Base-by-base conservation (phyloP, 345 rosid genomes). In the Sisymbrium irio region DNA sequence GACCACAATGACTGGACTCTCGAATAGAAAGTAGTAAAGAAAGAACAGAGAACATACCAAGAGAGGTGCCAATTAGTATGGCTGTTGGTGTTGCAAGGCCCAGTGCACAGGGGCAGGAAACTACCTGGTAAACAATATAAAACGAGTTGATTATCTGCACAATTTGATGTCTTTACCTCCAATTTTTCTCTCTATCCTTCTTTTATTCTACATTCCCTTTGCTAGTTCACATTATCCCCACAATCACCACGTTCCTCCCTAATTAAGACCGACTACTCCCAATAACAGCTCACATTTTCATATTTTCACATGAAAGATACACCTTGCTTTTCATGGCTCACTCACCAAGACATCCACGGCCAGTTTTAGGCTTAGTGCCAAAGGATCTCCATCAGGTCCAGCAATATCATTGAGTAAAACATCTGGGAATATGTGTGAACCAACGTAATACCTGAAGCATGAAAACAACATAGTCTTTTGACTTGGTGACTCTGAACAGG, bases 41-140 rank as follows among this genome's bases (percentile, higher is more conserved):
- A 72, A 30, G 62, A 61, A 42, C 25, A 58, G 61, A 18, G 66
- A 37, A 32, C 63, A 41, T 89, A 94, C 97, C 97, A 79, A 91
- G 96, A 65, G 93, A 94, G 45, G 97, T 94, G 86, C 98, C 98
- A 56, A 94, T 95, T 70, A 94, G 73, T 79, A 94, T 91, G 73
- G 98, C 98, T 3, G 98, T 91, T 47, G 98, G 98, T 54, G 98
- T 89, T 71, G 98, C 98, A 63, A 94, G 97, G 60, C 98, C 98
- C 80, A 94, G 82, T 49, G 97, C 98, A 78, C 97, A 88, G 22
- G 98, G 98, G 79, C 98, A 94, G 14, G 97, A 94, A 65, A 91
- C 98, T 68, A 91, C 97, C 98, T 94, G 91, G 66, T 65, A 50
- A 63, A 67, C 51, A 72, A 44, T 49, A 72, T 11, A 61, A 33